These are phyloP conservation scores for Candida frijolesensis DNA, from an alignment of 1,139 yeast species.

Conservation along the genomic window DNA sequence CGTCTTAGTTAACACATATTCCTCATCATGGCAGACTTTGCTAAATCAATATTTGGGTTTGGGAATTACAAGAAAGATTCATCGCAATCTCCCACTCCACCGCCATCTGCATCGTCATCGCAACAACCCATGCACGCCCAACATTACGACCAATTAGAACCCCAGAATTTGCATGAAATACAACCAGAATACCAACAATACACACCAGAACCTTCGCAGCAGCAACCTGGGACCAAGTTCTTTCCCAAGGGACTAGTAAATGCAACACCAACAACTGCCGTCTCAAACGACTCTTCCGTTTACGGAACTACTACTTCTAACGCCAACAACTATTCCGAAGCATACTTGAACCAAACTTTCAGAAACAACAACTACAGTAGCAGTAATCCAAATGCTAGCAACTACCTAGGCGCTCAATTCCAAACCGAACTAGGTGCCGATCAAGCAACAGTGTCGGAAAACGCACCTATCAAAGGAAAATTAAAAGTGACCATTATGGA, in stretches of 20 bases:
- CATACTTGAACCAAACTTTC: conserved; percentile 30
- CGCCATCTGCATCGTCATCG: conserved; percentile 11
- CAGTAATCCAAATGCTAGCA: conserved; percentile 11
- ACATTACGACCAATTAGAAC: conserved; percentile 1
- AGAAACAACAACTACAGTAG: conserved; percentile 16
- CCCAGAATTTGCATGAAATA: not conserved
- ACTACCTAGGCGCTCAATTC: conserved; percentile 9
- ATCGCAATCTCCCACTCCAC: conserved; percentile 15
- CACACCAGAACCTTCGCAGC: conserved; percentile 5
- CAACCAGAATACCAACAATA: conserved; percentile 10
- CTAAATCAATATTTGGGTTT: conserved; percentile 61
- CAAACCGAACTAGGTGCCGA: conserved; percentile 10
- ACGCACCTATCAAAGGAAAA: conserved; percentile 66
- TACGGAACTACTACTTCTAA: conserved; percentile 61
- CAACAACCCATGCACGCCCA: conserved; percentile 8
- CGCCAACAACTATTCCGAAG: conserved; percentile 21
- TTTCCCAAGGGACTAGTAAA: conserved; percentile 38
- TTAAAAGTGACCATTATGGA: conserved; percentile 78
- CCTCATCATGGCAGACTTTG: conserved; percentile 59
- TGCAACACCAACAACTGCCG: conserved; percentile 65
- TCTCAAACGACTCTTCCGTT: conserved; percentile 61
- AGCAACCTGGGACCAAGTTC: conserved; percentile 26
- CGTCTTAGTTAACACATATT: not conserved
- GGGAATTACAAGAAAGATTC: conserved; percentile 45
- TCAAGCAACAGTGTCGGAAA: conserved; percentile 14